Percentiles rank a stretch among this genome's conserved stretches.
Conservation (phyloP, 2,329 filamentous ascomycete genomes). For the Dactylellina drechsleri region DNA sequence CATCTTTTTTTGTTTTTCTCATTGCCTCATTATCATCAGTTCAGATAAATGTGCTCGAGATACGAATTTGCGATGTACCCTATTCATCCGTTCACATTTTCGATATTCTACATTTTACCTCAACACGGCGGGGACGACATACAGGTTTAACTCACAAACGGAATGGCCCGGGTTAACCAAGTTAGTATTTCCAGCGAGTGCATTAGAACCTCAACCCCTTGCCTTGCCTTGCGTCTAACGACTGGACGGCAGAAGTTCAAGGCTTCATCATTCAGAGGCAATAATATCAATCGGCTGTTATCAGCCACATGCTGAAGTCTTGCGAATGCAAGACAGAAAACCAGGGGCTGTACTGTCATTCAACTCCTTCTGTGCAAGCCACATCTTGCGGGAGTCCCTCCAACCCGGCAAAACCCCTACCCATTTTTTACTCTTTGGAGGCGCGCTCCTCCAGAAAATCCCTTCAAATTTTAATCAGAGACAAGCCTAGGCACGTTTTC, state of each 20-base stretch:
- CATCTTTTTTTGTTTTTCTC: constrained; percentile 16
- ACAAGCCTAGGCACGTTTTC: constrained; percentile 50
- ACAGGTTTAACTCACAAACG: constrained; percentile 17
- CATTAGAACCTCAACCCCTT: constrained; percentile 22
- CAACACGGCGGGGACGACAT: background rate
- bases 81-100: constrained; percentile 25
- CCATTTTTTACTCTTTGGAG: constrained; percentile 35
- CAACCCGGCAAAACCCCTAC: constrained; percentile 22
- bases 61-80: background rate
- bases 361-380: constrained; percentile 52
- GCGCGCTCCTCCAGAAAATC: constrained; percentile 55
- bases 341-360: constrained; percentile 42
- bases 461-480: constrained; percentile 55
- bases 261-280: constrained; percentile 27
- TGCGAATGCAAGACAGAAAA: constrained; percentile 54
- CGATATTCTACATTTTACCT: background rate
- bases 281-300: constrained; percentile 37
- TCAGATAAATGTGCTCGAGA: constrained; percentile 3
- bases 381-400: constrained; percentile 48
- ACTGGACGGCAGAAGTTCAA: constrained; percentile 6
- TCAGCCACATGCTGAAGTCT: constrained; percentile 54
- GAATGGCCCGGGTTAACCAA: constrained; percentile 34
- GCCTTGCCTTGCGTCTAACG: constrained; percentile 7
- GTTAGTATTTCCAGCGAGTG: constrained; percentile 15
- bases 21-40: background rate